Conservation (phyloP, 202 grass and related monocot genomes). For the Hordeum pubiflorum region DNA sequence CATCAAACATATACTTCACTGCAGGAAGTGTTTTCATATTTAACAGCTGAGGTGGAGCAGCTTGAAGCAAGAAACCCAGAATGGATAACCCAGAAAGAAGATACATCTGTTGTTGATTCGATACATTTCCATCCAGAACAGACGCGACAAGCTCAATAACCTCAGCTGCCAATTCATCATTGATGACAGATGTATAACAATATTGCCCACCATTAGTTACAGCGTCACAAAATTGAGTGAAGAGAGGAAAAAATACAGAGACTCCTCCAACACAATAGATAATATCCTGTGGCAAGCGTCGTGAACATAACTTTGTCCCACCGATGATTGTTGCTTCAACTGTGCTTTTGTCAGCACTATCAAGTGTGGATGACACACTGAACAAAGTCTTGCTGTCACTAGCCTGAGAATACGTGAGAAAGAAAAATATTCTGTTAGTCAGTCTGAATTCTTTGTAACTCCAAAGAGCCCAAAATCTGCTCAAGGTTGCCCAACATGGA, state of each 20-base stretch:
- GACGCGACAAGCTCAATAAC: slow-evolving; percentile 73
- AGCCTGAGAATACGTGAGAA: slow-evolving; percentile 37
- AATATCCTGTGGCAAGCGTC: slow-evolving; percentile 58
- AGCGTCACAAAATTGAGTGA: slow-evolving; percentile 50
- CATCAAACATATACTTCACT: slow-evolving; percentile 72
- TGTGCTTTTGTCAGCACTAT: slow-evolving; percentile 44
- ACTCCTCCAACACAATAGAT: slow-evolving; percentile 83
- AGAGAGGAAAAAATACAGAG: slow-evolving; percentile 72
- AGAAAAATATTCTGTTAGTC: slow-evolving; percentile 11
- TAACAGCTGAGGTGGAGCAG: slow-evolving; percentile 48
- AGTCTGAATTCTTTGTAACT: background rate
- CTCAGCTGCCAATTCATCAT: slow-evolving; percentile 46
- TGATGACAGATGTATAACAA: slow-evolving; percentile 25
- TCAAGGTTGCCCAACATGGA: background rate
- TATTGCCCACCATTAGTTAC: slow-evolving; percentile 32
- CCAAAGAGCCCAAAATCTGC: background rate
- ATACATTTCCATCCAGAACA: slow-evolving; percentile 60
- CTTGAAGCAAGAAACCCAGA: slow-evolving; percentile 59
- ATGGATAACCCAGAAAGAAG: slow-evolving; percentile 74
- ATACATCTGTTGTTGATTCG: slow-evolving; percentile 79
- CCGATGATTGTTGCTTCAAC: slow-evolving; percentile 52
- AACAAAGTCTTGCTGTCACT: slow-evolving; percentile 48
- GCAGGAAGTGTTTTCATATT: slow-evolving; percentile 57
- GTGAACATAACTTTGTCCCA: slow-evolving; percentile 73
- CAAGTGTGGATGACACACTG: slow-evolving; percentile 48